phyloP scores from a whole-genome alignment of 2,329 filamentous ascomycete species.

The Colletotrichum liaoningense region DNA sequence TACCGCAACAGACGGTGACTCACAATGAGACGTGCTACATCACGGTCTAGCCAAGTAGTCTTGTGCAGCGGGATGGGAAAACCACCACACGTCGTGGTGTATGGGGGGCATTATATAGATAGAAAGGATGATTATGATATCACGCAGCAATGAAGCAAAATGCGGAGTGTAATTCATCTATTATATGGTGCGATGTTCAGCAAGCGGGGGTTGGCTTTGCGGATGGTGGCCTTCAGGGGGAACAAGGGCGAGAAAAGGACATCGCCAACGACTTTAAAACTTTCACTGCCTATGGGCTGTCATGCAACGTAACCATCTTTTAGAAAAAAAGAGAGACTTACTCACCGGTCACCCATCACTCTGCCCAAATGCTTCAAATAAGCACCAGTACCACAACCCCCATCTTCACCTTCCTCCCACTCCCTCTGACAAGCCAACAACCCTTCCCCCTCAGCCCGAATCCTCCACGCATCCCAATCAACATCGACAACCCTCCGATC shows the following conservation, averaged over 20 bases:
- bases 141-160: neutral
- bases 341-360: neutral
- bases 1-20: neutral
- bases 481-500: conserved; percentile 15
- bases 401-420: neutral
- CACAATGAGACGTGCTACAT: neutral
- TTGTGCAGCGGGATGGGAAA: neutral
- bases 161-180: no score
- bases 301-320: neutral
- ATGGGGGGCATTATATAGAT: neutral
- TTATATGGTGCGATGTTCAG: no score
- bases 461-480: conserved; percentile 22
- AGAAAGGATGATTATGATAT: neutral
- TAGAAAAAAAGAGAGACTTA: neutral
- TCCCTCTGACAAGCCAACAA: neutral
- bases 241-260: no score
- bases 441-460: conserved; percentile 6
- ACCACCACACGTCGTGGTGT: neutral
- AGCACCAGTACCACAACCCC: neutral
- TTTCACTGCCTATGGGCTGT: neutral
- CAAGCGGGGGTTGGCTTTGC: no score
- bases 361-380: conserved; percentile 21
- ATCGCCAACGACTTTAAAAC: neutral
- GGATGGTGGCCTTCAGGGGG: no score
- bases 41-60: neutral